Evolutionary conservation across 805 yeast species (phyloP), one percentile per base, ranked within the genome.

Genomic region (Cyberlindnera euphorbiae): DNA sequence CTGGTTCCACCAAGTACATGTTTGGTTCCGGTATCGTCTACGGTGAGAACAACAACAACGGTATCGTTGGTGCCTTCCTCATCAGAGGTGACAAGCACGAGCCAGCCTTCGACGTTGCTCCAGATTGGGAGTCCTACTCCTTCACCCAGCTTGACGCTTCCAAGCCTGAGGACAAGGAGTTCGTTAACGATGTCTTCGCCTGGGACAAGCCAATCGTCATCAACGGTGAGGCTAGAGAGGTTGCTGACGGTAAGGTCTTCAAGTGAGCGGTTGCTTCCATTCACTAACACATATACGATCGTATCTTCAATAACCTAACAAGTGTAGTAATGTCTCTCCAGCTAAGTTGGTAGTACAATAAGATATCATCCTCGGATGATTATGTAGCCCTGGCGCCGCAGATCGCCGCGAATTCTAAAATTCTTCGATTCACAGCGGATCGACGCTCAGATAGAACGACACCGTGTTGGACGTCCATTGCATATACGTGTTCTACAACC

Each of bases 41-140:
- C 73, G 98, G 98, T 69, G 97, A 85, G 75, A 87, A 88, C 88
- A 90, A 88, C 83, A 73, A 82, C 82, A 90, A 90, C 71, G 97
- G 97, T 74, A 89, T 90, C 63, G 71, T 85, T 55, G 97, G 96
- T 74, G 95, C 82, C 61, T 82, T 90, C 76, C 68, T 93, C 60
- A 81, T 90, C 60, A 88, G 97, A 73, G 98, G 98, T 58, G 86
- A 90, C 69, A 96, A 90, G 45, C 69, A 55, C 61, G 75, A 55
- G 39, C 95, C 97, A 65, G 98, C 96, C 47, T 87, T 90, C 60
- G 84, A 90, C 50, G 97, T 93, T 65, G 98, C 97, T 60, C 97
- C 98, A 66, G 98, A 93, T 71, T 88, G 95, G 95, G 97, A 90
- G 72, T 86, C 96, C 33, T 90, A 86, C 73, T 60, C 63, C 42